Evolutionary conservation across 257 asterid species (phyloP).

Genomic region (Henckelia pumila): DNA sequence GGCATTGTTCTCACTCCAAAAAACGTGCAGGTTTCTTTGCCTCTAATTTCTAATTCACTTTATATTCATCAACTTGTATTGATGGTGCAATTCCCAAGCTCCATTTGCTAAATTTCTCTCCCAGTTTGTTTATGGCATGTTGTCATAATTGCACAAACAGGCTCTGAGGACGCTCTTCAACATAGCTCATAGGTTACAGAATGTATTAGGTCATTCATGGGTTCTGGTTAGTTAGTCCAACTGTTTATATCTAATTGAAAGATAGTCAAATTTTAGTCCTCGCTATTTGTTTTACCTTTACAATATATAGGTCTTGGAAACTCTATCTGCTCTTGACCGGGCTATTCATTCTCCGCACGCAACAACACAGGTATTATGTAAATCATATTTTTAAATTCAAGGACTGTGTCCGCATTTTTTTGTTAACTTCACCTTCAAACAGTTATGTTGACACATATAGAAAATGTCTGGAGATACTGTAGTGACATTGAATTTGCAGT

Average conservation of each 20-base stretch:
- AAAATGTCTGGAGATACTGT: background rate
- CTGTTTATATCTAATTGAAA: constrained; percentile 17
- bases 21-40: constrained; percentile 76
- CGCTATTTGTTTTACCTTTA: constrained; percentile 23
- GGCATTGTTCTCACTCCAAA: constrained; percentile 88
- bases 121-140: constrained; percentile 20
- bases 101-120: constrained; percentile 9
- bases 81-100: constrained; percentile 4
- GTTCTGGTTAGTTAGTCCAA: constrained; percentile 68
- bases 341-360: constrained; percentile 98
- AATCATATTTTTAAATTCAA: constrained; percentile 8
- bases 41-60: constrained; percentile 3
- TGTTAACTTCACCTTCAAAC: background rate
- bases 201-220: constrained; percentile 97
- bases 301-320: constrained; percentile 77
- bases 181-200: constrained; percentile 90
- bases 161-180: constrained; percentile 97
- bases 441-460: background rate
- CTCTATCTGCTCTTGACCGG: constrained; percentile 92
- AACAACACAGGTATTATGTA: constrained; percentile 70
- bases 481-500: background rate
- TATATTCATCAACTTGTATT: constrained; percentile 9
- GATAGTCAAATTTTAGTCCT: constrained; percentile 20
- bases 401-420: background rate
- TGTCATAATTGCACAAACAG: constrained; percentile 38